These are phyloP conservation scores for Aspergillus uvarum DNA, from an alignment of 2,329 filamentous ascomycete genomes.

Conservation along the genomic window DNA sequence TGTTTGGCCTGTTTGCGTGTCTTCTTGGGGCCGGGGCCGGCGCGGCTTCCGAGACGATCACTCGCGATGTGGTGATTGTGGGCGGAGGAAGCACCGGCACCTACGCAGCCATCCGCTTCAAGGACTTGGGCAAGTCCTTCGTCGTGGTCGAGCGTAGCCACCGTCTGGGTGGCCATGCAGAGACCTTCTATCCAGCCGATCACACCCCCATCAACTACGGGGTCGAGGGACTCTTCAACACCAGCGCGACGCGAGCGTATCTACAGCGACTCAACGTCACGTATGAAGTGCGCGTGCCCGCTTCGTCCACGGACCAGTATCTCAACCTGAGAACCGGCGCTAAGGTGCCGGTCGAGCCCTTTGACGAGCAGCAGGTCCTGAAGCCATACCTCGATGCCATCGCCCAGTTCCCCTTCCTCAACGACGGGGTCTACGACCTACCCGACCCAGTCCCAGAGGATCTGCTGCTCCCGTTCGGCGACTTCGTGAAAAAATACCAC, in stretches of 20 bases:
- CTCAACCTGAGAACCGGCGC: slow-evolving; percentile 14
- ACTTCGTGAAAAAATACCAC: slow-evolving; percentile 23
- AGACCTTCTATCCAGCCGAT: slow-evolving; percentile 7
- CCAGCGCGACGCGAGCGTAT: slow-evolving; percentile 18
- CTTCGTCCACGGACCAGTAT: slow-evolving; percentile 20
- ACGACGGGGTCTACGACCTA: slow-evolving; percentile 15
- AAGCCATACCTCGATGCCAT: slow-evolving; percentile 20
- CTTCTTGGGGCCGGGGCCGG: neutral
- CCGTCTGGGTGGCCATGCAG: slow-evolving; percentile 14
- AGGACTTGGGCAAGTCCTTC: slow-evolving; percentile 23
- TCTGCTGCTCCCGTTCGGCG: slow-evolving; percentile 21
- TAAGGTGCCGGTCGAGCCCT: slow-evolving; percentile 2
- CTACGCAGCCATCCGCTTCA: slow-evolving; percentile 26
- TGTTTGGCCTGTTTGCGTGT: neutral
- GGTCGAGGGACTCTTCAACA: slow-evolving; percentile 21
- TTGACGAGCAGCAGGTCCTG: slow-evolving; percentile 16
- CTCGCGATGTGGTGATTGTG: slow-evolving; percentile 22
- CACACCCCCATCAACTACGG: slow-evolving; percentile 20
- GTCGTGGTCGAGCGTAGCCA: slow-evolving; percentile 23
- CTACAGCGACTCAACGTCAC: slow-evolving; percentile 23
- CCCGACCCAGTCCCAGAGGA: slow-evolving; percentile 23
- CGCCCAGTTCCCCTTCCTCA: slow-evolving; percentile 19
- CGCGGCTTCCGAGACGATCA: neutral
- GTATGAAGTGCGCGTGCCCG: slow-evolving; percentile 2
- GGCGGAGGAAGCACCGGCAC: slow-evolving; percentile 26